A percentile compares a stretch with the other conserved stretches of the same genome.
These are phyloP conservation scores for Bacidia gigantensis DNA, from an alignment of 495 filamentous ascomycete species.

Conservation along the genomic window DNA sequence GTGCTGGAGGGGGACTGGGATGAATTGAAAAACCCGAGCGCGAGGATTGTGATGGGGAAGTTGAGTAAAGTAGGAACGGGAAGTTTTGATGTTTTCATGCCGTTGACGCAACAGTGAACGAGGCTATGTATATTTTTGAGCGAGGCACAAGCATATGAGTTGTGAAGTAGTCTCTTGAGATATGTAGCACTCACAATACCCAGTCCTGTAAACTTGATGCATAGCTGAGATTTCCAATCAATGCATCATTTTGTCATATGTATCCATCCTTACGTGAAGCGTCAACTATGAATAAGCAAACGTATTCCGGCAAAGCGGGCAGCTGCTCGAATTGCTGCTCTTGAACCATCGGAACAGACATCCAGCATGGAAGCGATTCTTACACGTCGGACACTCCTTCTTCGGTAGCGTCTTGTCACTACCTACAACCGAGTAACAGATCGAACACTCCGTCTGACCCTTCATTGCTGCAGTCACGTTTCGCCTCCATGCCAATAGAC, in stretches of 20 bases:
- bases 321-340: constrained; percentile 77
- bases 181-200: too few species aligned
- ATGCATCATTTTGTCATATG: too few species aligned
- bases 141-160: too few species aligned
- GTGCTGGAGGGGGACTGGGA: constrained; percentile 83
- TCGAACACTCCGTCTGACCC: constrained; percentile 89
- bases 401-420: constrained; percentile 76
- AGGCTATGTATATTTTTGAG: too few species aligned
- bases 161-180: too few species aligned
- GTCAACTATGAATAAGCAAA: constrained; percentile 56
- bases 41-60: constrained; percentile 77
- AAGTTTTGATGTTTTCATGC: constrained; percentile 74
- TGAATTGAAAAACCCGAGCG: constrained; percentile 70
- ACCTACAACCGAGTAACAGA: constrained; percentile 89
- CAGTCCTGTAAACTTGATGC: too few species aligned
- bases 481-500: constrained; percentile 62
- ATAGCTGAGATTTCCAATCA: too few species aligned
- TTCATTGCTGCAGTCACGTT: constrained; percentile 80
- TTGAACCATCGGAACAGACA: constrained; percentile 96
- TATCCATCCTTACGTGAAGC: too few species aligned
- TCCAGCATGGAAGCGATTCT: constrained; percentile 78
- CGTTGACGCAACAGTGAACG: constrained; percentile 25
- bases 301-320: constrained; percentile 76
- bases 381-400: constrained; percentile 85
- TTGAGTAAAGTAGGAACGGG: constrained; percentile 76